Evolutionary conservation across 1,139 yeast genomes (phyloP).

Genomic region (Blastobotrys illinoisensis): DNA sequence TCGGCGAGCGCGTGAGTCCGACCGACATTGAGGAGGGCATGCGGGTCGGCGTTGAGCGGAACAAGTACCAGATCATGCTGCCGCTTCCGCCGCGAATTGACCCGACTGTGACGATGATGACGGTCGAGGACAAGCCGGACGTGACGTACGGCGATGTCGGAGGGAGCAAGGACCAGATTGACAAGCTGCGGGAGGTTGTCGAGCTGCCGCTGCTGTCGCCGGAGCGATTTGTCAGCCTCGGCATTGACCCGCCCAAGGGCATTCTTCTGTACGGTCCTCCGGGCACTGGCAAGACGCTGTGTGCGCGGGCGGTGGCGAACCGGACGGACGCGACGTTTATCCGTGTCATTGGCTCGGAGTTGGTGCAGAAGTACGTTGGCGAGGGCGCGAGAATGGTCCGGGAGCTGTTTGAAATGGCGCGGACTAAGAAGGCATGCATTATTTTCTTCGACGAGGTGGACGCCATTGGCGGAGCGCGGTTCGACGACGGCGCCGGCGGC

Average conservation of each 20-base stretch:
- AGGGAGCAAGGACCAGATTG: constrained; percentile 97
- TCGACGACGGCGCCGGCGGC: constrained; percentile 99
- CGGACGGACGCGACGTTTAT: constrained; percentile 98
- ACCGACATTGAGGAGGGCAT: constrained; percentile 99
- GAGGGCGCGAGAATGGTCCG: constrained; percentile 99
- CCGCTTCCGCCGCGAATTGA: constrained; percentile 97
- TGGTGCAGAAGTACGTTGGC: constrained; percentile 97
- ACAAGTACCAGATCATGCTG: constrained; percentile 90
- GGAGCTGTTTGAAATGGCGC: constrained; percentile 96
- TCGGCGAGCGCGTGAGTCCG: constrained; percentile 95
- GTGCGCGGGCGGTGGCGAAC: constrained; percentile 98
- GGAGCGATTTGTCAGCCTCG: constrained; percentile 90
- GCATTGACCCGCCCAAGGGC: constrained; percentile 98
- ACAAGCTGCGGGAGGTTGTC: constrained; percentile 93
- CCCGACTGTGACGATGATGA: constrained; percentile 99
- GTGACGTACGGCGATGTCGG: constrained; percentile 83
- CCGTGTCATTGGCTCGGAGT: constrained; percentile 94
- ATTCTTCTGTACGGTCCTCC: constrained; percentile 95
- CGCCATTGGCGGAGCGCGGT: constrained; percentile 98
- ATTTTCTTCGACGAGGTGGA: constrained; percentile 96
- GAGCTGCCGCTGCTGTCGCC: constrained; percentile 92
- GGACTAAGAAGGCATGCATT: constrained; percentile 95
- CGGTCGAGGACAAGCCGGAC: constrained; percentile 97
- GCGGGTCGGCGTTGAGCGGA: constrained; percentile 98
- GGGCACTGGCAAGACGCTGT: constrained; percentile 95